Base-by-base conservation (phyloP, 2,329 filamentous ascomycete species). In the Sarocladium kiliense region DNA sequence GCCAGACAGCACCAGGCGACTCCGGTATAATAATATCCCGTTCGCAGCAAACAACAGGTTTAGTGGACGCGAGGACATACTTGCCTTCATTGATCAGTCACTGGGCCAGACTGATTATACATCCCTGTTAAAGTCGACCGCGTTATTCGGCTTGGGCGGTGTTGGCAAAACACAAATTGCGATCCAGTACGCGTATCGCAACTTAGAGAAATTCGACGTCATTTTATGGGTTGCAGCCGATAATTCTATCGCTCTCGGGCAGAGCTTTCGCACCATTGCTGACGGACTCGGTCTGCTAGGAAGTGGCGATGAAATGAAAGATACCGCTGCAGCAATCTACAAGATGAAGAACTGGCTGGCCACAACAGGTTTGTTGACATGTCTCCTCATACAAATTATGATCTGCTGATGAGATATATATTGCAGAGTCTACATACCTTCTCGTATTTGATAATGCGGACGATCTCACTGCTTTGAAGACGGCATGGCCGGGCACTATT, bases 151-250 rank as follows among this genome's bases (percentile, higher is more conserved):
- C 1, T 61, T 68, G 50, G 63, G 64, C 14, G 66, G 66, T 3
- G 63, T 67, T 6, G 55, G 66, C 2, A 69, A 69, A 55, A 66
- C 67, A 2, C 62, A 66, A 55, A 54, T 68, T 37, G 64, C 66
- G 9, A 55, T 64, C 9, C 58, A 66, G 37, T 69, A 64, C 49
- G 64, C 62, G 14, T 61, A 64, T 50, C 55, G 51, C 18, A 61
- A 56, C 45, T 26, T 54, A 34, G 54, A 62, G 16, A 56, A 49
- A 18, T 67, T 55, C 53, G 59, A 66, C 23, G 58, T 58, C 14
- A 60, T 66, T 41, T 56, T 64, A n/a, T 56, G 55, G 55, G 30
- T 67, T 58, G 66, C 30, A 3, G 56, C 56, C 32, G 55, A 57
- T 12, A 62, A 58, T 61, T 36, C 53, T 56, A 59, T 59, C 45